These are phyloP conservation scores for Anethum foeniculum DNA, from an alignment of 140 eudicot genomes.

Conservation along the genomic window DNA sequence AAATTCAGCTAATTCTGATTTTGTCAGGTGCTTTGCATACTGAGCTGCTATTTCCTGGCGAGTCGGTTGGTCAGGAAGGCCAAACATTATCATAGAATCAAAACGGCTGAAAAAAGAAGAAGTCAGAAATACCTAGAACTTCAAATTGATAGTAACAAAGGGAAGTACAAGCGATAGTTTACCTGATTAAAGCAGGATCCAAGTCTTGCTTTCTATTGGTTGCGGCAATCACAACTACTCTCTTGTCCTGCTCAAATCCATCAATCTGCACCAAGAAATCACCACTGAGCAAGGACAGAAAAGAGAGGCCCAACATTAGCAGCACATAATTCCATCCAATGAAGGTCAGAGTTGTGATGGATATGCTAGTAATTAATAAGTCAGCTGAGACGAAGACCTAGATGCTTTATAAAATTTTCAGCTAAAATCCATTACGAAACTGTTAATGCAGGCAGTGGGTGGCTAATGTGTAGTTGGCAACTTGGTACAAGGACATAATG, in stretches of 20 bases:
- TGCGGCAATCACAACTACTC: conserved; percentile 93
- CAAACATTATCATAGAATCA: conserved; percentile 87
- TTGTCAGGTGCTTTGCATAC: conserved; percentile 83
- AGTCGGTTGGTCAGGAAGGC: conserved; percentile 78
- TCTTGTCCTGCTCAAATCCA: conserved; percentile 97
- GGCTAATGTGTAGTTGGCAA: neutral
- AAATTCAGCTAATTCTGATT: conserved; percentile 64
- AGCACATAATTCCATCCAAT: neutral
- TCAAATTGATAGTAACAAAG: neutral
- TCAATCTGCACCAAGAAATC: conserved; percentile 63
- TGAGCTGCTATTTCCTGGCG: conserved; percentile 87
- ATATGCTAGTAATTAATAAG: neutral
- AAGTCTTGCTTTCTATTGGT: conserved; percentile 95
- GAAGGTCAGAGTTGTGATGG: neutral
- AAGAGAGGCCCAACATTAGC: conserved; percentile 3
- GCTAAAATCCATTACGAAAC: neutral
- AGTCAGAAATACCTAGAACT: conserved; percentile 18
- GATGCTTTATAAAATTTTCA: neutral
- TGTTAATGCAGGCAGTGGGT: neutral
- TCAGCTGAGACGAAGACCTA: neutral
- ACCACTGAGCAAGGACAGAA: conserved; percentile 2
- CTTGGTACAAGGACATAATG: neutral
- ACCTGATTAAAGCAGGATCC: conserved; percentile 98
- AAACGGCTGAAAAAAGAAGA: conserved; percentile 52
- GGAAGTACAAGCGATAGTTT: neutral